Base-by-base conservation (phyloP, 2,329 filamentous ascomycete genomes). In the Phoma sp. region DNA sequence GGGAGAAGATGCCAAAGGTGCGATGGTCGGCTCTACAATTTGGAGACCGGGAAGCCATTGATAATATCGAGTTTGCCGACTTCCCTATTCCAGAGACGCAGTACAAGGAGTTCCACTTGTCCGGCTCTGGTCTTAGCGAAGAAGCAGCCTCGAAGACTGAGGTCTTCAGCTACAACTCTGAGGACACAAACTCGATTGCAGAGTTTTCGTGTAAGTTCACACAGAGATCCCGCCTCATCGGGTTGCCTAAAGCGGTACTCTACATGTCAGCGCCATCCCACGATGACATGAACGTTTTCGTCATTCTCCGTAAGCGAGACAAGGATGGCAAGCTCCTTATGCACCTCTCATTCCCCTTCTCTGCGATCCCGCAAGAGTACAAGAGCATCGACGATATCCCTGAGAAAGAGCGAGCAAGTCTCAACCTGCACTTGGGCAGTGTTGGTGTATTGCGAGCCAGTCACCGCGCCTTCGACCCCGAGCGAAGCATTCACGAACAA, bases 381-480 rank as follows among this genome's bases (percentile, higher is more conserved):
- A 58, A 56, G 43, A 70, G 67, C 1, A 71, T 83, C 77, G 78
- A 88, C 82, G 52, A 88, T 82, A 75, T 86, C 82, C 66, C 88
- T 79, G 65, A 72, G 22, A 74, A 76, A 44, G 73, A 80, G 0
- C 69, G 70, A 23, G 62, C 66, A 3, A 78, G 75, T 36, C 55
- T 77, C n/a, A 78, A 76, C 30, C 64, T 78, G 4, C 75, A 80
- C 55, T 60, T 74, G 1, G 78, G 79, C 0, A 74, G 77, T 2
- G 70, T 75, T 5, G 79, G 79, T 13, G 75, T 80, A 10, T 63
- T 81, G 22, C 69, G 79, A 1, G 79, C 79, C 1, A 80, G 77
- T 0, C 77, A 80, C 40, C 70, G 79, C 2, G 68, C 63, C 3
- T 73, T 77, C 24, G 55, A 64, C 29, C 44, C 53, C 13, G 46